Evolutionary conservation across 805 yeast species (phyloP), one percentile per base, ranked within the genome.

Genomic region (Saturnispora ahearnii): DNA sequence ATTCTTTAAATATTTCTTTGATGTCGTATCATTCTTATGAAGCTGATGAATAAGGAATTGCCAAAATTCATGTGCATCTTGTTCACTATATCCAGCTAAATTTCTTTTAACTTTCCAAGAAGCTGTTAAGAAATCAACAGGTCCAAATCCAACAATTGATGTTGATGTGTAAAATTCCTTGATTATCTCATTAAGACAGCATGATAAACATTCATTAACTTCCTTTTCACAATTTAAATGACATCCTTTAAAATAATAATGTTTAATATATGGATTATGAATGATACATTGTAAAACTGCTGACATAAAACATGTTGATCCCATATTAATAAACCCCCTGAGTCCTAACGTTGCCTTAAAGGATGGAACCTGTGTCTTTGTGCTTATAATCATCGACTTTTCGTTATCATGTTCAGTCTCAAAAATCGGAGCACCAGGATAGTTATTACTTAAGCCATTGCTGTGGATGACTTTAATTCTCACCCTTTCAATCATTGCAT

Each of bases 61-160:
- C 84, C 95, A 84, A 66, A 91, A 93, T 66, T 93, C 99, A 67
- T 93, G 99, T 0, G 99, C 98, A 64, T 93, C 99, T 66, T 93
- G 99, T 66, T 93, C 97, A 33, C 93, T 84, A 57, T 90, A 90
- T 1, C 99, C 99, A 0, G 97, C 96, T 51, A 93, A 75, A 32
- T 88, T 77, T 56, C 85, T 78, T 57, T 87, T 86, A 44, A 83
- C 82, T 59, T 82, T 82, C 91, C 96, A 89, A 1, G 96, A 83
- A 11, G 96, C 87, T n/a, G 79, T 74, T 45, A 93, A 72, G 44
- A 93, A 66, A 46, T 84, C 78, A 2, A 93, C 82, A 54, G 93
- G 84, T 0, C 98, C 97, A 67, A 70, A 83, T 2, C 95, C 89
- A 31, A 79, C 74, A 42, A 77, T 73, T 30, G 73, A 68, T 15